Conservation (phyloP, 371 early-diverging fungal species). For the Apophysomyces sp. region DNA sequence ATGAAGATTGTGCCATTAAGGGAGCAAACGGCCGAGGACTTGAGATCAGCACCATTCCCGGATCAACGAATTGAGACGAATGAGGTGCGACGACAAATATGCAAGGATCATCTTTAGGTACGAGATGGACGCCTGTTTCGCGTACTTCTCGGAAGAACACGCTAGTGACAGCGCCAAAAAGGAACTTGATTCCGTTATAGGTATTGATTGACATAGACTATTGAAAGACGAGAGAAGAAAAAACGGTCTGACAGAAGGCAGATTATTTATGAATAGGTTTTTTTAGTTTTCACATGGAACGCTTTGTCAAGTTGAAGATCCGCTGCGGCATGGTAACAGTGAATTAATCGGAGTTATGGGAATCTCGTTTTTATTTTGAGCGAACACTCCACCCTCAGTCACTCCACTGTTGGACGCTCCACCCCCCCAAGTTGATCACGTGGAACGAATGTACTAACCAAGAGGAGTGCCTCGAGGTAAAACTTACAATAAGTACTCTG, state of each 20-base stretch:
- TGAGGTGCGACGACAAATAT: conserved; percentile 88
- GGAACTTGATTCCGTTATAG: conserved; percentile 24
- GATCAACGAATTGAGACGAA: conserved; percentile 73
- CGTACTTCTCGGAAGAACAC: conserved; percentile 81
- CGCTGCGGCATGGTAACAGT: too few relatives aligned
- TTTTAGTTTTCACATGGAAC: neutral
- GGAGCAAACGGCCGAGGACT: conserved; percentile 70
- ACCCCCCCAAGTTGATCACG: too few relatives aligned
- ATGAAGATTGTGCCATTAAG: conserved; percentile 71
- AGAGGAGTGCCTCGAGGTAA: too few relatives aligned
- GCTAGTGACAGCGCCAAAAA: conserved; percentile 36
- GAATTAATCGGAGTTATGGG: too few relatives aligned
- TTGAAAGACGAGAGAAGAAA: neutral
- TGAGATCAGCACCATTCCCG: conserved; percentile 72
- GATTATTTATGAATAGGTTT: neutral
- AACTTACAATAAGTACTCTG: too few relatives aligned
- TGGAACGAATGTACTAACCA: too few relatives aligned
- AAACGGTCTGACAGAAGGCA: neutral
- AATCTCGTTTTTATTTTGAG: too few relatives aligned
- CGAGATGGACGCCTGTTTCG: conserved; percentile 67
- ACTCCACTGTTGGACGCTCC: too few relatives aligned
- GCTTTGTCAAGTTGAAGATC: too few relatives aligned
- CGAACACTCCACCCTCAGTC: too few relatives aligned
- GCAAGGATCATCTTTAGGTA: conserved; percentile 74
- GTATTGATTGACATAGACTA: conserved; percentile 10